Percentiles rank a stretch among this genome's conserved stretches.
Conservation (phyloP, 129 eudicot species). For the Scalesia atractyloides region DNA sequence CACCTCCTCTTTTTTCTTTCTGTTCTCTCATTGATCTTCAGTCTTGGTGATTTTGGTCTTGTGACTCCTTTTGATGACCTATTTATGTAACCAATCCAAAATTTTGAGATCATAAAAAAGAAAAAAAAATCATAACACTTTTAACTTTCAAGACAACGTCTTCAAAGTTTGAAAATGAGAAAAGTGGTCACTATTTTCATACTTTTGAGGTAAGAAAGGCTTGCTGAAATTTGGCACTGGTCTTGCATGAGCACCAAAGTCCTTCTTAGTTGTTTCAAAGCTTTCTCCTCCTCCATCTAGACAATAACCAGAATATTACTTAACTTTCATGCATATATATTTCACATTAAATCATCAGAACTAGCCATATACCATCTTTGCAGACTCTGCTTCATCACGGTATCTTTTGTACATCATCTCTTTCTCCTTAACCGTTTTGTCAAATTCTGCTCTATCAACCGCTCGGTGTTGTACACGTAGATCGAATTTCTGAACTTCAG, state of each 20-base stretch:
- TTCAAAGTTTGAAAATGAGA: no score
- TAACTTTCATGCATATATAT: background rate
- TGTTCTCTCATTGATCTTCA: constrained; percentile 64
- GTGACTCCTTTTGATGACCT: constrained; percentile 74
- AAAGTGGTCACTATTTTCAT: constrained; percentile 2
- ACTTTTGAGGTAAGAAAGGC: constrained; percentile 88
- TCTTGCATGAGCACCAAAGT: constrained; percentile 89
- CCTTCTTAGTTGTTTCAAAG: constrained; percentile 84
- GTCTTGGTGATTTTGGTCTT: constrained; percentile 76
- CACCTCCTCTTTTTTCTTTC: constrained; percentile 53
- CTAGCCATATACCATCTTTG: constrained; percentile 61
- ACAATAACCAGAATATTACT: background rate
- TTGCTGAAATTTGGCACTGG: constrained; percentile 79
- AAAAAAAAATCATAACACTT: background rate
- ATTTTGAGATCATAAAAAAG: background rate
- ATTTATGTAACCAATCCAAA: background rate
- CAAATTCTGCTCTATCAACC: constrained; percentile 84
- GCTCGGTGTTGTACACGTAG: constrained; percentile 73
- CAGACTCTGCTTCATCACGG: constrained; percentile 86
- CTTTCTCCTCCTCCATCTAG: constrained; percentile 95
- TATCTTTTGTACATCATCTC: constrained; percentile 85
- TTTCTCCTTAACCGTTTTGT: constrained; percentile 84
- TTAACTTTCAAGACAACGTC: background rate
- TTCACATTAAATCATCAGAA: background rate
- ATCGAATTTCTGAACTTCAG: constrained; percentile 84